A percentile compares a stretch with the other conserved stretches of the same genome.
These are phyloP conservation scores for Botryobasidium botryosum DNA, from an alignment of 768 basidiomycete genomes.

Conservation along the genomic window DNA sequence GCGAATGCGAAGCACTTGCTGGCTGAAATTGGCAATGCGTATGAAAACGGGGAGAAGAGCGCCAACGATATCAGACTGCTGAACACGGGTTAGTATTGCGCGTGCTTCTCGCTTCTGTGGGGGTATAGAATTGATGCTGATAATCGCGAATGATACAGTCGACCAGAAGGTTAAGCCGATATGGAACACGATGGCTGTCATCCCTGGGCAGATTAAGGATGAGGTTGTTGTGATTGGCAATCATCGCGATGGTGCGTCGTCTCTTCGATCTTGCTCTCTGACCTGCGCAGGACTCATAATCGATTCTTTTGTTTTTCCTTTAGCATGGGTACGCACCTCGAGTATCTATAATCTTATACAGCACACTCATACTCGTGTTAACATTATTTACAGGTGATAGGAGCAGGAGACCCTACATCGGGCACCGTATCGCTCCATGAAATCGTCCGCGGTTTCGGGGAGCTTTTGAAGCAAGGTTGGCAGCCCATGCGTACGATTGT, in stretches of 20 bases:
- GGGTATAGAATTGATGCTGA: no score
- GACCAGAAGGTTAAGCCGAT: conserved; percentile 69
- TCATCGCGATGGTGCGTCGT: conserved; percentile 77
- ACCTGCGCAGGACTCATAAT: no score
- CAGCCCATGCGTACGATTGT: conserved; percentile 62
- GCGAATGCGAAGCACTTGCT: conserved; percentile 57
- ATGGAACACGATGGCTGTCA: conserved; percentile 74
- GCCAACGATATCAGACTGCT: conserved; percentile 34
- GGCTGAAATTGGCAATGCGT: conserved; percentile 22
- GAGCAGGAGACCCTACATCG: conserved; percentile 61
- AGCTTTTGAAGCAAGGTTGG: conserved; percentile 56
- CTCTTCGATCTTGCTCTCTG: no score
- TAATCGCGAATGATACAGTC: no score
- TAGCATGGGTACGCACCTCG: no score
- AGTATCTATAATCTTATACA: no score
- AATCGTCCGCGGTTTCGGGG: conserved; percentile 56
- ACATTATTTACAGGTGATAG: no score
- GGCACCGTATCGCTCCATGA: conserved; percentile 70
- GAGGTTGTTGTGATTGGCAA: conserved; percentile 79
- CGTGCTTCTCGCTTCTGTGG: no score
- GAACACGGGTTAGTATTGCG: no score
- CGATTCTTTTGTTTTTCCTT: no score
- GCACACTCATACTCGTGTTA: no score
- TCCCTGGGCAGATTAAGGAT: conserved; percentile 67
- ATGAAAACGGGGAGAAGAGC: conserved; percentile 19